Conservation (phyloP, 371 early-diverging fungal species). For the Mortierella sp. region DNA sequence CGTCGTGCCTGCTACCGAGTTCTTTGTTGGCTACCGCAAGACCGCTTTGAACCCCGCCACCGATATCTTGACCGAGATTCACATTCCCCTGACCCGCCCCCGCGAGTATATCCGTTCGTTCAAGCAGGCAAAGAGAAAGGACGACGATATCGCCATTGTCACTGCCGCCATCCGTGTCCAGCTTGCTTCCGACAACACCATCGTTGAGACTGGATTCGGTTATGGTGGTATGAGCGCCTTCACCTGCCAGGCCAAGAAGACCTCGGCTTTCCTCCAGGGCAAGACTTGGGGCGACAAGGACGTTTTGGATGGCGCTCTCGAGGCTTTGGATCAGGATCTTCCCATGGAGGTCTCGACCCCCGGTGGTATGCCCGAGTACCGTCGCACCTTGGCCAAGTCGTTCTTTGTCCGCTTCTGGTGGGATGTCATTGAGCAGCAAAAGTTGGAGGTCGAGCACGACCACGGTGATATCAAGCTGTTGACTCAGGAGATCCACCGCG, state of each 20-base stretch:
- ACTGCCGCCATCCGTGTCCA: conserved; percentile 74
- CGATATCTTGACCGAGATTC: conserved; percentile 67
- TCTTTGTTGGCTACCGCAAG: conserved; percentile 83
- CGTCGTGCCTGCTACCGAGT: conserved; percentile 70
- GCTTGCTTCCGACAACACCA: conserved; percentile 59
- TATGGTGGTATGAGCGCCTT: conserved; percentile 85
- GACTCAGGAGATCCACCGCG: conserved; percentile 61
- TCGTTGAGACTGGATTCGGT: conserved; percentile 68
- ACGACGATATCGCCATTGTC: conserved; percentile 87
- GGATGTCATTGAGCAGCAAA: conserved; percentile 59
- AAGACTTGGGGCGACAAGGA: conserved; percentile 63
- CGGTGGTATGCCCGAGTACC: conserved; percentile 85
- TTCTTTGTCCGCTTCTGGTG: conserved; percentile 81
- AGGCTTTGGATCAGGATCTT: conserved; percentile 65
- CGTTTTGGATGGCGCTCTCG: conserved; percentile 59
- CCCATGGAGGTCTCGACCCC: conserved; percentile 71
- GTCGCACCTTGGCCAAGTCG: conserved; percentile 73
- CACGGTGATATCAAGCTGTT: conserved; percentile 53
- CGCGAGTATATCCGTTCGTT: conserved; percentile 74
- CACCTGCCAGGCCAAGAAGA: conserved; percentile 63
- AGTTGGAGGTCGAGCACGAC: conserved; percentile 38
- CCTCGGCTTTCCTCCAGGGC: conserved; percentile 59
- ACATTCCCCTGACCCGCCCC: conserved; percentile 67
- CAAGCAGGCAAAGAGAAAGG: conserved; percentile 86
- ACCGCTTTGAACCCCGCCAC: conserved; percentile 73